A percentile compares a stretch with the other conserved stretches of the same genome.
Evolutionary conservation across 2,329 filamentous ascomycete genomes (phyloP).

Genomic region (Lasiodiplodia citricola): DNA sequence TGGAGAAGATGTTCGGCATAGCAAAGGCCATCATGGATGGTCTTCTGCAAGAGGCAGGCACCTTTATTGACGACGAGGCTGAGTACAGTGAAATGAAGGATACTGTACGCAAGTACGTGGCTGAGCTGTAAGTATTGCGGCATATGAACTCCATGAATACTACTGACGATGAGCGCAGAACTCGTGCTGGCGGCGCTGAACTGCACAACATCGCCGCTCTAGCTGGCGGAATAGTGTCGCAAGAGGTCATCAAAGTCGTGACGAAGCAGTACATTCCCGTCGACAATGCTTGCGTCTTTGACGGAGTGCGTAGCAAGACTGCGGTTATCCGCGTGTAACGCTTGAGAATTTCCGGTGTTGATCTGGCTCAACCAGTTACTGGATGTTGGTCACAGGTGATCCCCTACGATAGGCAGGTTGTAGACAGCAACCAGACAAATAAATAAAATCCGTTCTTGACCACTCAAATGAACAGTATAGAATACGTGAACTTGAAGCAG

Average conservation of each 20-base stretch:
- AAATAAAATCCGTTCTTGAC: background rate
- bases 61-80: conserved; percentile 46
- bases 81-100: conserved; percentile 46
- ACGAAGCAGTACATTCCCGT: conserved; percentile 71
- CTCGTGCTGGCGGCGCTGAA: conserved; percentile 78
- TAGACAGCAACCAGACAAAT: background rate
- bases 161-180: conserved; percentile 2
- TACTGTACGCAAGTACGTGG: conserved; percentile 43
- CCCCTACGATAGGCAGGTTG: background rate
- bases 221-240: conserved; percentile 90
- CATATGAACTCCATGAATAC: no score
- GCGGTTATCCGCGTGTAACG: conserved; percentile 56
- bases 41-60: conserved; percentile 50
- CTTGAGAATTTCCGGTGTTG: background rate
- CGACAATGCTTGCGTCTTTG: conserved; percentile 68
- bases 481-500: background rate
- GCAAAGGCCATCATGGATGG: conserved; percentile 49
- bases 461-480: background rate
- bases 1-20: conserved; percentile 49
- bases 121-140: conserved; percentile 49
- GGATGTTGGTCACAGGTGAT: background rate
- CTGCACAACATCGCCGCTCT: conserved; percentile 90
- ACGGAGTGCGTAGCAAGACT: conserved; percentile 63
- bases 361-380: background rate
- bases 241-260: conserved; percentile 91